Evolutionary conservation across 2,329 filamentous ascomycete species (phyloP), one percentile per base, ranked within the genome.

Genomic region (Penicillium oxalicum): DNA sequence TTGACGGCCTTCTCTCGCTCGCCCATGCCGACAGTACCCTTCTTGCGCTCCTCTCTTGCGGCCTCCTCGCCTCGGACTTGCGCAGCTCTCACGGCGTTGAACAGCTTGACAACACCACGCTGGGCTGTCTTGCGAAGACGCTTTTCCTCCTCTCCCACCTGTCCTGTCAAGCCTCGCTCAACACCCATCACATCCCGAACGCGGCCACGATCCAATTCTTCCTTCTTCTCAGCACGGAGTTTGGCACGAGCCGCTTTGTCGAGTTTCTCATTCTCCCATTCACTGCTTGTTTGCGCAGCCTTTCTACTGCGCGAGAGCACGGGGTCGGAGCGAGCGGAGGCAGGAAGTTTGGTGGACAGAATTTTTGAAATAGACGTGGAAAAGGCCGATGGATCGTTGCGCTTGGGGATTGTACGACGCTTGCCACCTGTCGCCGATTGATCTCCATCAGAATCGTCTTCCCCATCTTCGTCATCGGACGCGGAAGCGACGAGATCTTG

Each of bases 351-450:
- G 43, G 89, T 91, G 48, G 83, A 84, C 39, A 98, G 79, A 66
- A 98, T 96, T 70, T 93, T 95, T 58, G 87, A 86, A 61, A 98
- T 89, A 44, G 90, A 95, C 1, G 86, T 95, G 25, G 91, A 88
- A 69, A 98, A 97, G 45, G 88, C 90, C 55, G 79, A 76, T 2
- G 93, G 91, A 69, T 98, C 91, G 71, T 95, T 95, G 64, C 91
- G 86, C 73, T 97, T 97, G 9, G 70, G 58, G 8, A 70, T 55
- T 7, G 59, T 44, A 53, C 58, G 65, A 37, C 66, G 63, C 44
- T 72, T 71, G 49, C 64, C 66, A 40, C 69, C 70, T 44, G 69
- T 67, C 35, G 70, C 71, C 18, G 74, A 71, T 9, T 74, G 72
- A 35, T 70, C 63, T 3, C 61, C 54, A 41, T 70, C 66, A 9